phyloP scores from a whole-genome alignment of 345 rosid species.

The Viola odorata region DNA sequence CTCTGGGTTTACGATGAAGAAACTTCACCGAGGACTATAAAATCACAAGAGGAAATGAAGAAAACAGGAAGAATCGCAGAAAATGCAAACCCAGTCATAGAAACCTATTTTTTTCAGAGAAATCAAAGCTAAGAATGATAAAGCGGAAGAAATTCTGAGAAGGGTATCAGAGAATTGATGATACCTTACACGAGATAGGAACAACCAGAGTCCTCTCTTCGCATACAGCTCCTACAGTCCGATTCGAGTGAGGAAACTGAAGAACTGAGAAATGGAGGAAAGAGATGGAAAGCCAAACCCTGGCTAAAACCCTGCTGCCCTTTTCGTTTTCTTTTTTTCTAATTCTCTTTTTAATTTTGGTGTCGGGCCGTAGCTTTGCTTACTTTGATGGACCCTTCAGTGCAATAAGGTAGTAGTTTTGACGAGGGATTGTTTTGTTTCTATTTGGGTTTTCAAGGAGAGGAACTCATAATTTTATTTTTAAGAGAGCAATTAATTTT shows the following conservation, averaged over 20 bases:
- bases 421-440: too few relatives aligned
- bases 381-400: too few relatives aligned
- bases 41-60: neutral
- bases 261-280: neutral
- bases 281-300: neutral
- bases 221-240: too few relatives aligned
- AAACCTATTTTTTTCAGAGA: neutral
- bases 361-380: too few relatives aligned
- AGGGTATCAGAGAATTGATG: neutral
- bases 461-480: too few relatives aligned
- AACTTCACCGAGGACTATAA: neutral
- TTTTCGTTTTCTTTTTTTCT: neutral
- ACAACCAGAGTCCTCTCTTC: neutral
- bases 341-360: too few relatives aligned
- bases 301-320: slow-evolving; percentile 2
- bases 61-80: neutral
- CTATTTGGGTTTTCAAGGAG: too few relatives aligned
- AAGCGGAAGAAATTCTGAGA: neutral
- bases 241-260: neutral
- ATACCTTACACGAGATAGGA: neutral
- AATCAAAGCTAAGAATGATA: neutral
- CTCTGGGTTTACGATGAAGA: neutral
- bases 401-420: too few relatives aligned
- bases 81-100: neutral
- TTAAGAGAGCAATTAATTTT: too few relatives aligned